A percentile compares a stretch with the other conserved stretches of the same genome.
Conservation (phyloP, 805 yeast species). For the Ascoidea asiatica region DNA sequence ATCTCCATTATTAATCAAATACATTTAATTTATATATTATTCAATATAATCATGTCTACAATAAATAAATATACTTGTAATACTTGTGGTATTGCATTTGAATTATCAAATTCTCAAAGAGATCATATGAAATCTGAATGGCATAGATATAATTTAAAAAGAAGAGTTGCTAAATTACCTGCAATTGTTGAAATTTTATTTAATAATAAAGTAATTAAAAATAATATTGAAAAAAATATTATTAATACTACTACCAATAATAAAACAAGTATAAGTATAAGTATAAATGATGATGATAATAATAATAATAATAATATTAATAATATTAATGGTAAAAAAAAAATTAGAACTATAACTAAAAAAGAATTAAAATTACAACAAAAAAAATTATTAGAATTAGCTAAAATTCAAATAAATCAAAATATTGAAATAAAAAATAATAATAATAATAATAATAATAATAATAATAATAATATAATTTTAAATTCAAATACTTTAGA, state of each 20-base stretch:
- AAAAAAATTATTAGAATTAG: constrained; percentile 26
- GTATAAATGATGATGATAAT: too few relatives aligned
- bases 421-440: neutral
- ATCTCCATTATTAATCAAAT: neutral
- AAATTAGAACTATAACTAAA: constrained; percentile 22
- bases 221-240: constrained; percentile 11
- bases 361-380: constrained; percentile 27
- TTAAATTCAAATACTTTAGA: too few relatives aligned
- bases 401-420: constrained; percentile 23
- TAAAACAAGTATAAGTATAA: too few relatives aligned
- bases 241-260: too few relatives aligned
- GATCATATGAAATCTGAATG: constrained; percentile 94
- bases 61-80: constrained; percentile 52
- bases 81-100: constrained; percentile 73
- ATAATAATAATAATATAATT: too few relatives aligned
- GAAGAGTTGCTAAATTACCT: constrained; percentile 83
- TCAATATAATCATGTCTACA: neutral
- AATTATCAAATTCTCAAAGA: constrained; percentile 66
- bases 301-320: constrained; percentile 12
- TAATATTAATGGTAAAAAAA: constrained; percentile 7
- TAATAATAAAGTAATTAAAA: constrained; percentile 46
- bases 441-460: too few relatives aligned
- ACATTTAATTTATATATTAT: neutral
- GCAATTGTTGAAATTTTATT: constrained; percentile 54
- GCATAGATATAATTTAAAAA: constrained; percentile 92